Percentiles rank a stretch among this genome's conserved stretches.
phyloP scores from a whole-genome alignment of 352 stramenopile genomes.

The Pythium aphanidermatum region DNA sequence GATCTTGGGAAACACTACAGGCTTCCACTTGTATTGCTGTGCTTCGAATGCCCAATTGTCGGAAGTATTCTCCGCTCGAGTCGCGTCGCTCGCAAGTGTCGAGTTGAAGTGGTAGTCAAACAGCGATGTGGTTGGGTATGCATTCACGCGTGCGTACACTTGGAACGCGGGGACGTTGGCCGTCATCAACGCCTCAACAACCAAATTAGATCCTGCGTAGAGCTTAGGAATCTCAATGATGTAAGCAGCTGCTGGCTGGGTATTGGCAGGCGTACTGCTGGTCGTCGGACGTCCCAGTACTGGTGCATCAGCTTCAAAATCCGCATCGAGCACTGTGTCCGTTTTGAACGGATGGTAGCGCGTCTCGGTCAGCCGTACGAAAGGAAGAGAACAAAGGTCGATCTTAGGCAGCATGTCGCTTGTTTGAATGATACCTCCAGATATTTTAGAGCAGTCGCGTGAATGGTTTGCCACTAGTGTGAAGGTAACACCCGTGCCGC shows the following conservation, averaged over 20 bases:
- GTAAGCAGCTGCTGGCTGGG: constrained; percentile 9
- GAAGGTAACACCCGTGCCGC: constrained; percentile 8
- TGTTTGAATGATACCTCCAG: not conserved
- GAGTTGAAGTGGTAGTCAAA: constrained; percentile 31
- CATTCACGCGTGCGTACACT: constrained; percentile 25
- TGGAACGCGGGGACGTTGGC: constrained; percentile 24
- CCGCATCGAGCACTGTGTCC: constrained; percentile 9
- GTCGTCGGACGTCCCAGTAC: not conserved
- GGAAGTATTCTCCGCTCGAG: not conserved
- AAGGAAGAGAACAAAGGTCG: constrained; percentile 9
- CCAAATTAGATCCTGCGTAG: constrained; percentile 25
- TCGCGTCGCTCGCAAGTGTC: not conserved
- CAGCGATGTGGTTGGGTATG: constrained; percentile 12
- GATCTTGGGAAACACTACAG: constrained; percentile 18
- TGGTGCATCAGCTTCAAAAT: constrained; percentile 12
- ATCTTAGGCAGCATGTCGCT: not conserved
- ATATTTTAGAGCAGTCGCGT: constrained; percentile 7
- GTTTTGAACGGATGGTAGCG: constrained; percentile 14
- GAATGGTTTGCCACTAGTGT: constrained; percentile 5
- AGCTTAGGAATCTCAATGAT: constrained; percentile 13
- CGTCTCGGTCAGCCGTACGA: constrained; percentile 10
- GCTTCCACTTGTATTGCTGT: constrained; percentile 14
- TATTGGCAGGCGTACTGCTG: not conserved
- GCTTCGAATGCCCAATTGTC: constrained; percentile 4
- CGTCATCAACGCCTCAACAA: constrained; percentile 11